Evolutionary conservation across 139 green algal genomes (phyloP), one percentile per base, ranked within the genome.

Genomic region (Chlorella sp.): DNA sequence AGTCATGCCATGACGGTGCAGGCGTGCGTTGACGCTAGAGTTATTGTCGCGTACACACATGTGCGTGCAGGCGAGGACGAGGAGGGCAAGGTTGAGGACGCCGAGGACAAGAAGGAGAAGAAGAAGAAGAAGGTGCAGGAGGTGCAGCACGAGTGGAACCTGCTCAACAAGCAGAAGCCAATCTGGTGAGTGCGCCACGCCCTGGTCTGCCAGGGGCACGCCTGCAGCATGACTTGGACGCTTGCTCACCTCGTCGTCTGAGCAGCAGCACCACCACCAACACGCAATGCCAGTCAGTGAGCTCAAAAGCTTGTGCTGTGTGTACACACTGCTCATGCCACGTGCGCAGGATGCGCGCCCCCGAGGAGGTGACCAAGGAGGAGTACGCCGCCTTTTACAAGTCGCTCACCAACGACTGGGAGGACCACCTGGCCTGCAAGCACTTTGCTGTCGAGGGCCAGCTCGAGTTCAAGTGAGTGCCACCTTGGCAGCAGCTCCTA

Each of bases 121-220:
- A 95, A 94, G 84, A 92, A 88, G 72, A 96, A 93, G 87, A 88
- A 94, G 91, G 88, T 99, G 29, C 97, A 98, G 90, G 95, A 99
- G 87, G 86, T 96, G 32, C 82, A 85, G 59, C 92, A 97, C 76
- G 96, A 99, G 87, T 99, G 96, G 96, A 72, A 85, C 64, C 88
- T 98, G 83, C 89, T 99, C 63, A 99, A 99, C 93, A 99, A 98
- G 90, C 95, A 99, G 89, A 99, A 99, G 91, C 96, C 96, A 29
- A 98, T 99, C 85, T 99, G 96, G 95, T 83, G 60, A 76, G 76
- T 35, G 6, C 22, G 32, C n/a, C n/a, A 59, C 14, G 49, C 14
- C 49, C 49, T 59, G 49, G 14, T 59, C 49, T 59, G 14, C 14
- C 14, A 59, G 49, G 14, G 14, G 49, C 20, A 59, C 20, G 49